Conservation (phyloP, 2,329 filamentous ascomycete genomes). For the Coniochaeta sp. region DNA sequence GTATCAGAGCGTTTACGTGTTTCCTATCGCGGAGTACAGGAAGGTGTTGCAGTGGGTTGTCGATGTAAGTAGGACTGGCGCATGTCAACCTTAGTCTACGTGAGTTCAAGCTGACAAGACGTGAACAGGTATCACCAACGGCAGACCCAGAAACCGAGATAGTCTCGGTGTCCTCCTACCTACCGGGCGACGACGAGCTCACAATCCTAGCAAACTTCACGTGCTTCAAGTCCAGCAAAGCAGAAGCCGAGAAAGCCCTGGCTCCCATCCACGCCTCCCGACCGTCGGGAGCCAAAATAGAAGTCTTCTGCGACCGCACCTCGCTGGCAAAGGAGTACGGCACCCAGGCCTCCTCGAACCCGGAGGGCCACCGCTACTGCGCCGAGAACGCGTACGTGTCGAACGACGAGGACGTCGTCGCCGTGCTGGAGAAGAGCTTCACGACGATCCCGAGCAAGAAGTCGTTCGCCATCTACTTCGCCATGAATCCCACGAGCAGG, state of each 20-base stretch:
- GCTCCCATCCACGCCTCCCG: conserved; percentile 26
- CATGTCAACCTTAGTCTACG: too few relatives aligned
- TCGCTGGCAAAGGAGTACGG: conserved; percentile 32
- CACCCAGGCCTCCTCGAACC: conserved; percentile 38
- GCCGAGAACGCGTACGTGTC: conserved; percentile 43
- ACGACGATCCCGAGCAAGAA: conserved; percentile 37
- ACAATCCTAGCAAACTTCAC: conserved; percentile 30
- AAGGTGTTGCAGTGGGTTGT: conserved; percentile 40
- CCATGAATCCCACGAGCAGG: conserved; percentile 41
- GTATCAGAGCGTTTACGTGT: conserved; percentile 35
- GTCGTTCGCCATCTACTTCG: conserved; percentile 40
- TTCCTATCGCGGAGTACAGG: conserved; percentile 34
- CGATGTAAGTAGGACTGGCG: conserved; percentile 28
- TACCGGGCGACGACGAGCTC: conserved; percentile 19
- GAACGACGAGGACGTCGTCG: conserved; percentile 37
- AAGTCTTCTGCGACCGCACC: conserved; percentile 21
- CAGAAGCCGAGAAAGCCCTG: conserved; percentile 27
- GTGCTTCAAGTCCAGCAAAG: conserved; percentile 30
- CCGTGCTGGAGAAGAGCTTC: conserved; percentile 37
- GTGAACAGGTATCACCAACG: conserved; percentile 17
- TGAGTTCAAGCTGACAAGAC: neutral
- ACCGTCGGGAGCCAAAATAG: conserved; percentile 27
- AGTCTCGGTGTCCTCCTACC: conserved; percentile 26
- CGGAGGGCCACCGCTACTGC: conserved; percentile 38
- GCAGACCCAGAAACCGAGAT: conserved; percentile 32